Conservation (phyloP, 2,329 filamentous ascomycete genomes). For the Claviceps maximensis region DNA sequence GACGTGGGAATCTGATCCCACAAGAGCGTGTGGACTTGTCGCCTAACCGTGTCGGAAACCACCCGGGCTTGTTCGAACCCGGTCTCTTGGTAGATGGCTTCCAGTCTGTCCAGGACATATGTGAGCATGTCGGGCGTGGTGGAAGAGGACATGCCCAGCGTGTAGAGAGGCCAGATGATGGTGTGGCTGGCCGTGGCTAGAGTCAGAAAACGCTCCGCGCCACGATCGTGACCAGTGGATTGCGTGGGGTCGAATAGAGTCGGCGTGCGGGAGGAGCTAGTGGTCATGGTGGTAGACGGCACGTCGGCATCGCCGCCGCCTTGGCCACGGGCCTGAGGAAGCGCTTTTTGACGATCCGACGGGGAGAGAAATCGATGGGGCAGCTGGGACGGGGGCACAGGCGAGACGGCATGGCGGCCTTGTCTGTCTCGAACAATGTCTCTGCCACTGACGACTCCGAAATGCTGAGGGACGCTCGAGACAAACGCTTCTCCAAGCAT, state of each 20-base stretch:
- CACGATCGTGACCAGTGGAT: constrained; percentile 19
- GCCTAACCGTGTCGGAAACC: constrained; percentile 28
- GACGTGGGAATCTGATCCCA: constrained; percentile 15
- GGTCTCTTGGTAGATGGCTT: constrained; percentile 31
- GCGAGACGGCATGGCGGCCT: constrained; percentile 10
- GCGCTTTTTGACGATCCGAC: neutral
- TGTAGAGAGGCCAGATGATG: constrained; percentile 37
- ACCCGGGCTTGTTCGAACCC: constrained; percentile 30
- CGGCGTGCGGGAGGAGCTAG: constrained; percentile 15
- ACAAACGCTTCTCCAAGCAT: constrained; percentile 28
- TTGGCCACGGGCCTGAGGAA: neutral
- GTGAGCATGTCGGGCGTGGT: constrained; percentile 27
- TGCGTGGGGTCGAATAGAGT: constrained; percentile 28
- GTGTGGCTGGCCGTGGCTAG: constrained; percentile 34
- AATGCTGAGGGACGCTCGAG: constrained; percentile 35
- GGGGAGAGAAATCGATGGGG: constrained; percentile 19
- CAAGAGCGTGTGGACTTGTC: constrained; percentile 17
- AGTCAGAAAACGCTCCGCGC: constrained; percentile 33
- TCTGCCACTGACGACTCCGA: constrained; percentile 31
- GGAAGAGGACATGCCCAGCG: constrained; percentile 33
- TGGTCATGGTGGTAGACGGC: constrained; percentile 2
- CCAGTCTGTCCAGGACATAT: constrained; percentile 32
- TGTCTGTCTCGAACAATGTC: constrained; percentile 17
- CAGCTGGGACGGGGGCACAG: constrained; percentile 17
- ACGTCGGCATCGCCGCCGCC: neutral